Conservation (phyloP, 208 protist species). For the Wallacemonas sp. region DNA sequence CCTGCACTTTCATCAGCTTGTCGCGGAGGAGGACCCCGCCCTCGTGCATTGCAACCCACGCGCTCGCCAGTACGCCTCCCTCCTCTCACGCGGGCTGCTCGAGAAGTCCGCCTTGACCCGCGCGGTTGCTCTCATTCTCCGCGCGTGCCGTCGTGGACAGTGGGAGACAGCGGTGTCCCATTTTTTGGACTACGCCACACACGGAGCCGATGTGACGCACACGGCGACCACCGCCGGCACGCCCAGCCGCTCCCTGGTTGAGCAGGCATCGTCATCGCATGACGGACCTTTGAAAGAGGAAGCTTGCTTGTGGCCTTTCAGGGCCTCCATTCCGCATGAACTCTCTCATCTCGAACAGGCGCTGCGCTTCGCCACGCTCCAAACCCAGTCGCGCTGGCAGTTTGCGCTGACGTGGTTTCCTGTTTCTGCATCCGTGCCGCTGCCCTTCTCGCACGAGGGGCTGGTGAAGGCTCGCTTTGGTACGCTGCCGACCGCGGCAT, state of each 20-base stretch:
- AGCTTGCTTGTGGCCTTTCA: slow-evolving; percentile 20
- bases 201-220: background rate
- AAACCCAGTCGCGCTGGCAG: slow-evolving; percentile 31
- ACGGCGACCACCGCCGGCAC: no score
- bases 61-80: slow-evolving; percentile 44
- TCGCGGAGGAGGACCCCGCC: slow-evolving; percentile 49
- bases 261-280: no score
- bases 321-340: slow-evolving; percentile 25
- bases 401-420: slow-evolving; percentile 58
- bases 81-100: slow-evolving; percentile 50
- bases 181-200: slow-evolving; percentile 45
- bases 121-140: slow-evolving; percentile 42
- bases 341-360: slow-evolving; percentile 50
- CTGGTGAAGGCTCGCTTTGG: slow-evolving; percentile 22
- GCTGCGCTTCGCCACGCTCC: slow-evolving; percentile 61
- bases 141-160: slow-evolving; percentile 31
- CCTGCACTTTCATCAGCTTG: slow-evolving; percentile 56
- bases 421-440: slow-evolving; percentile 27
- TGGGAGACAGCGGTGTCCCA: slow-evolving; percentile 48
- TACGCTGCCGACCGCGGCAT: background rate
- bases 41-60: slow-evolving; percentile 33
- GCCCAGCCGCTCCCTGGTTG: no score
- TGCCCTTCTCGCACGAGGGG: slow-evolving; percentile 41
- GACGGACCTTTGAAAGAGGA: background rate
- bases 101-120: slow-evolving; percentile 38